phyloP scores from a whole-genome alignment of 768 basidiomycete genomes.

The Flagelloscypha sp. region DNA sequence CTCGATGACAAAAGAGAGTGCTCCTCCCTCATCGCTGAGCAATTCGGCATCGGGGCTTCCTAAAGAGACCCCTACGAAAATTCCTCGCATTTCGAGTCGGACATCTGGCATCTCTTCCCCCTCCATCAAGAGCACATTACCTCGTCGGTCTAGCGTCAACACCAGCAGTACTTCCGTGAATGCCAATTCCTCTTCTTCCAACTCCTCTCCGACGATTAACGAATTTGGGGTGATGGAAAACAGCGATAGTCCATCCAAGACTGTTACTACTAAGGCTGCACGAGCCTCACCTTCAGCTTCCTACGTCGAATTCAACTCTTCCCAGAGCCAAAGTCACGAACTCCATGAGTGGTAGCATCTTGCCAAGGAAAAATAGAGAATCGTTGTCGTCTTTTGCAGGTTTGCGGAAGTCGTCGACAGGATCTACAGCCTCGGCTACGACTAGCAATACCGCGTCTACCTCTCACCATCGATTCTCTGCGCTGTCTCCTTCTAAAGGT shows the following conservation, averaged over 20 bases:
- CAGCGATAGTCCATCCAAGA: slow-evolving; percentile 41
- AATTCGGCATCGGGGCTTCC: slow-evolving; percentile 45
- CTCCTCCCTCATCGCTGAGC: slow-evolving; percentile 41
- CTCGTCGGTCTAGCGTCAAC: slow-evolving; percentile 61
- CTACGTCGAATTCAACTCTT: slow-evolving; percentile 44
- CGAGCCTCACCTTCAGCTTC: slow-evolving; percentile 53
- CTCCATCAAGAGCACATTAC: slow-evolving; percentile 47
- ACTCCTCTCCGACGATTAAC: slow-evolving; percentile 60
- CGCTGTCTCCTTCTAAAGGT: slow-evolving; percentile 77
- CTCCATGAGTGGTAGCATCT: slow-evolving; percentile 36
- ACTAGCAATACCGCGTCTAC: slow-evolving; percentile 30
- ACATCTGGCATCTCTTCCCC: slow-evolving; percentile 72
- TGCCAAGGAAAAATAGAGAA: slow-evolving; percentile 68
- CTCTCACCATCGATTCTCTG: slow-evolving; percentile 64
- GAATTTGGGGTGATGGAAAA: slow-evolving; percentile 81
- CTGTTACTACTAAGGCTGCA: slow-evolving; percentile 43
- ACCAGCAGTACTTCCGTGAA: slow-evolving; percentile 51
- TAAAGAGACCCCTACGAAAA: slow-evolving; percentile 89
- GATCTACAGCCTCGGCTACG: slow-evolving; percentile 52
- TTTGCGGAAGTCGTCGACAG: slow-evolving; percentile 74
- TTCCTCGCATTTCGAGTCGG: slow-evolving; percentile 84
- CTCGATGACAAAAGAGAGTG: too few relatives aligned
- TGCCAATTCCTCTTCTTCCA: slow-evolving; percentile 46
- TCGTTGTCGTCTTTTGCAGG: slow-evolving; percentile 73
- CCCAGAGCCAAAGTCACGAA: slow-evolving; percentile 45